These are phyloP conservation scores for Backusella westeae DNA, from an alignment of 192 early-diverging fungal species.

Conservation along the genomic window DNA sequence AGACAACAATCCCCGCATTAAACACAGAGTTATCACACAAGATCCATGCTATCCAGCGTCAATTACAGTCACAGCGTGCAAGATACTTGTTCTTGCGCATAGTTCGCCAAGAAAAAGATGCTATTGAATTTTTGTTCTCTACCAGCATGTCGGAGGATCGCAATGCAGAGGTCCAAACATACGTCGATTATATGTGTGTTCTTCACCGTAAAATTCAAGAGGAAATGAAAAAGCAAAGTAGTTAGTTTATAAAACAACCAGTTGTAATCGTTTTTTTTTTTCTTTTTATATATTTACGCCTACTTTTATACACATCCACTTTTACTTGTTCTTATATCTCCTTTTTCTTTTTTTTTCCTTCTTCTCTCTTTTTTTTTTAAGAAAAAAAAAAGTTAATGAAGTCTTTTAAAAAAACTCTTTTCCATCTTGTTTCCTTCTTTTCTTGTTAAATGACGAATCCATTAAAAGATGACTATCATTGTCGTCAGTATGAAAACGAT, in stretches of 20 bases:
- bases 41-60: slow-evolving; percentile 61
- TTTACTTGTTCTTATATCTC: neutral
- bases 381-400: neutral
- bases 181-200: slow-evolving; percentile 89
- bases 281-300: neutral
- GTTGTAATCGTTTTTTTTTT: neutral
- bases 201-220: slow-evolving; percentile 88
- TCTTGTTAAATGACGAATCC: slow-evolving; percentile 5
- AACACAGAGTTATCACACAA: slow-evolving; percentile 60
- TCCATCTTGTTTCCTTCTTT: neutral
- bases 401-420: neutral
- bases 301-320: neutral
- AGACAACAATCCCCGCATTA: slow-evolving; percentile 67
- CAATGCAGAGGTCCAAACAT: slow-evolving; percentile 86
- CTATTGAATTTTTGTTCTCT: slow-evolving; percentile 77
- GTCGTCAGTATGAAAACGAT: neutral
- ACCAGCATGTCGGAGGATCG: slow-evolving; percentile 86
- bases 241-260: slow-evolving; percentile 8
- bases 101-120: slow-evolving; percentile 88
- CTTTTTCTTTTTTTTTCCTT: neutral
- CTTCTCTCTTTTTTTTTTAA: neutral
- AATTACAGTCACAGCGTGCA: slow-evolving; percentile 63
- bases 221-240: slow-evolving; percentile 52
- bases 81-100: slow-evolving; percentile 71
- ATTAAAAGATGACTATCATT: neutral